A percentile compares a stretch with the other conserved stretches of the same genome.
phyloP scores from a whole-genome alignment of 1,284 basidiomycete species.

The Psilocybe mexicana region DNA sequence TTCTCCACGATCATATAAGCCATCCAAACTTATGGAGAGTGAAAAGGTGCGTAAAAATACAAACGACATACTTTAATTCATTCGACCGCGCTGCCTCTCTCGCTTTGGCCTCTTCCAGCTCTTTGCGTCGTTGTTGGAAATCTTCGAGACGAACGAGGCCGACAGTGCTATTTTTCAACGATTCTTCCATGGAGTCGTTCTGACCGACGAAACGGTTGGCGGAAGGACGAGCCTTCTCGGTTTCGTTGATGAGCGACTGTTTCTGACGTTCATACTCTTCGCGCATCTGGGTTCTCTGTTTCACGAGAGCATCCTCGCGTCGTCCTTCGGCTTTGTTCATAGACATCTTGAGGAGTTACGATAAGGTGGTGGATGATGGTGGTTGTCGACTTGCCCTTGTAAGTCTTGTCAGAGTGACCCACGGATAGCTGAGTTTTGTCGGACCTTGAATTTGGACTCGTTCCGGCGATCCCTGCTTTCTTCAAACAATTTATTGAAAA shows the following conservation, averaged over 20 bases:
- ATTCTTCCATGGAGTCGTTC: conserved; percentile 94
- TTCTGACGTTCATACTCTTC: conserved; percentile 92
- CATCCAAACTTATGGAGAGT: conserved; percentile 36
- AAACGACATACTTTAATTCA: conserved; percentile 78
- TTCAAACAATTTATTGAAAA: conserved; percentile 7
- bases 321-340: conserved; percentile 71
- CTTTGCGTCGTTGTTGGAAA: conserved; percentile 86
- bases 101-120: conserved; percentile 90
- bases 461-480: conserved; percentile 2
- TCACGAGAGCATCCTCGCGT: conserved; percentile 76
- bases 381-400: conserved; percentile 5
- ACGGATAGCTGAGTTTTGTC: conserved; percentile 14
- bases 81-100: conserved; percentile 83
- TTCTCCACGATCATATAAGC: conserved; percentile 76
- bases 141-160: conserved; percentile 93
- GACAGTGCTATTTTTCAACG: conserved; percentile 90
- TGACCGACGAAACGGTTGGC: conserved; percentile 90
- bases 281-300: conserved; percentile 80
- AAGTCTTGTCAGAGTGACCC: background rate
- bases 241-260: conserved; percentile 77
- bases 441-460: conserved; percentile 21
- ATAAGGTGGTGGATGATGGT: conserved; percentile 1
- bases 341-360: conserved; percentile 49
- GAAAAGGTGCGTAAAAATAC: conserved; percentile 17
- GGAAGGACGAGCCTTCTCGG: conserved; percentile 82